Evolutionary conservation across 768 basidiomycete genomes (phyloP).

Genomic region (Termitomyces sp.): DNA sequence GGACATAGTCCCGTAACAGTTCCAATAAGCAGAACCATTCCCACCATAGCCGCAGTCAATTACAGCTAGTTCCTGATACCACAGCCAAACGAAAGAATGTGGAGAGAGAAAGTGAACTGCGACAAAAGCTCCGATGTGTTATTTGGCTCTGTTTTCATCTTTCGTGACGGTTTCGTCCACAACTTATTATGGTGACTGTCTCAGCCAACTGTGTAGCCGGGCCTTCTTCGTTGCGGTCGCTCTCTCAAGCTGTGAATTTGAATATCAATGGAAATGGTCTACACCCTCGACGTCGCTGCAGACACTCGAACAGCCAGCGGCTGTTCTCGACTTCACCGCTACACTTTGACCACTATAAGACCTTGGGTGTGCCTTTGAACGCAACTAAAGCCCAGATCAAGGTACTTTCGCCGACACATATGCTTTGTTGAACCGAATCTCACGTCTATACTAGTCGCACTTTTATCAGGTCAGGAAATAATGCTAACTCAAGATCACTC

Average conservation of each 20-base stretch:
- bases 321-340: conserved; percentile 13
- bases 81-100: too few species aligned
- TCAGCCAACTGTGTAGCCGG: background rate
- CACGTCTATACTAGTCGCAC: conserved; percentile 24
- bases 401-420: conserved; percentile 14
- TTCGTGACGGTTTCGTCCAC: background rate
- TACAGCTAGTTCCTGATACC: too few species aligned
- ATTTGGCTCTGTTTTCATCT: background rate
- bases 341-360: too few species aligned
- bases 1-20: too few species aligned
- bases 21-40: too few species aligned
- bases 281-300: background rate
- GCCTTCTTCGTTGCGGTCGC: background rate
- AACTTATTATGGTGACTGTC: background rate
- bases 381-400: conserved; percentile 19
- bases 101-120: too few species aligned
- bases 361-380: too few species aligned
- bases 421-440: background rate
- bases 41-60: too few species aligned
- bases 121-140: too few species aligned
- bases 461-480: conserved; percentile 31
- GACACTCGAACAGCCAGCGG: background rate
- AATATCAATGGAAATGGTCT: background rate
- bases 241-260: background rate
- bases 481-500: too few species aligned